A percentile compares a stretch with the other conserved stretches of the same genome.
Conservation (phyloP, 2,329 filamentous ascomycete genomes). For the Cytospora piceae region DNA sequence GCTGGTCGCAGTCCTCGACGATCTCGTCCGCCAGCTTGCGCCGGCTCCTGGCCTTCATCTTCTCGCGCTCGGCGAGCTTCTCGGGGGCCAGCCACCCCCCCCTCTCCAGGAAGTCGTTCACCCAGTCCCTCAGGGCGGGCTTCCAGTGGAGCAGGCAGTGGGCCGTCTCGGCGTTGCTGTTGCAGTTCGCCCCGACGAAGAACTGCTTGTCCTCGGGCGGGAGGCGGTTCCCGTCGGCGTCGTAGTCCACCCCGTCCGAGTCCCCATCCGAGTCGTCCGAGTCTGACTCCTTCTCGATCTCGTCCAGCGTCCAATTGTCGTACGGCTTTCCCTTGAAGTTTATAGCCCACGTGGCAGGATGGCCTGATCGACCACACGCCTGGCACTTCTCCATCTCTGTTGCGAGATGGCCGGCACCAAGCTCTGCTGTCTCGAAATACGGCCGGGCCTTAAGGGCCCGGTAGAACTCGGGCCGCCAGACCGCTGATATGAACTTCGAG, state of each 20-base stretch:
- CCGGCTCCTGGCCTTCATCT: slow-evolving; percentile 62
- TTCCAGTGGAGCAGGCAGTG: slow-evolving; percentile 79
- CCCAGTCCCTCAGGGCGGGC: slow-evolving; percentile 71
- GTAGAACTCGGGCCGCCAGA: slow-evolving; percentile 71
- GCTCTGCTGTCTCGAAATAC: slow-evolving; percentile 48
- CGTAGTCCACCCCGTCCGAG: slow-evolving; percentile 41
- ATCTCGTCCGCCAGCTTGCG: slow-evolving; percentile 65
- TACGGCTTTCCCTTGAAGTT: slow-evolving; percentile 70
- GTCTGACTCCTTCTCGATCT: slow-evolving; percentile 50
- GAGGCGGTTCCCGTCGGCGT: slow-evolving; percentile 45
- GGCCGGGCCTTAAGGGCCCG: slow-evolving; percentile 68
- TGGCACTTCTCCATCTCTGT: slow-evolving; percentile 24
- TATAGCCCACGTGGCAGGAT: slow-evolving; percentile 69
- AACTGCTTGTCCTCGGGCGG: slow-evolving; percentile 45
- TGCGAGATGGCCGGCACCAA: slow-evolving; percentile 28
- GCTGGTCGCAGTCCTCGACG: slow-evolving; percentile 64
- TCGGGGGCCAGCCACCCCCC: slow-evolving; percentile 61
- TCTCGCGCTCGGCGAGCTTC: slow-evolving; percentile 63
- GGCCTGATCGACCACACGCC: slow-evolving; percentile 60
- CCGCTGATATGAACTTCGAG: slow-evolving; percentile 73
- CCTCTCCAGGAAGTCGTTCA: slow-evolving; percentile 62
- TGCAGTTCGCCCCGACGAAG: slow-evolving; percentile 46
- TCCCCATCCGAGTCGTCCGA: slow-evolving; percentile 41
- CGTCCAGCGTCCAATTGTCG: slow-evolving; percentile 65
- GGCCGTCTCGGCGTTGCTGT: slow-evolving; percentile 64